Conservation (phyloP, 176 grass and related monocot species). For the Aegilops bicornis region DNA sequence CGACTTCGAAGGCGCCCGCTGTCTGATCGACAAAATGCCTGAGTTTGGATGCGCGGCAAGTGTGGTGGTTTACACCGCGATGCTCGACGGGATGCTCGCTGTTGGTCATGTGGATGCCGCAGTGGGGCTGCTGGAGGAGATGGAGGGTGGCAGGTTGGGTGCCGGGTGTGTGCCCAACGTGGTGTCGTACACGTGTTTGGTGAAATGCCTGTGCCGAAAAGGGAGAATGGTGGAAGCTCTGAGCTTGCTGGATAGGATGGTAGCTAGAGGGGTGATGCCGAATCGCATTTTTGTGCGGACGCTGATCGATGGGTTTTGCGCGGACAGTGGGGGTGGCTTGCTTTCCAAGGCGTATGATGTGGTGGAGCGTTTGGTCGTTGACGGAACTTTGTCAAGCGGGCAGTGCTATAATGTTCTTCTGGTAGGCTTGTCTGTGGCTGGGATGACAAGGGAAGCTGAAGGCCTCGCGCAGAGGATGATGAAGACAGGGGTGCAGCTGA, state of each 20-base stretch:
- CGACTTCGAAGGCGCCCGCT: slow-evolving; percentile 47
- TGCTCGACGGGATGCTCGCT: slow-evolving; percentile 70
- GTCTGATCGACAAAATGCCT: slow-evolving; percentile 59
- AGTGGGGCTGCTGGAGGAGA: slow-evolving; percentile 43
- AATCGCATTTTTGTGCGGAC: slow-evolving; percentile 64
- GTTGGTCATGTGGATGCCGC: slow-evolving; percentile 41
- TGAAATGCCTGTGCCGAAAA: slow-evolving; percentile 76
- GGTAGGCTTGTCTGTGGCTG: slow-evolving; percentile 46
- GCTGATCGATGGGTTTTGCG: slow-evolving; percentile 53
- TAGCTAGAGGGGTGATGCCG: slow-evolving; percentile 46
- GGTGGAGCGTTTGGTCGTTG: slow-evolving; percentile 53
- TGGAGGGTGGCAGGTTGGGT: slow-evolving; percentile 46
- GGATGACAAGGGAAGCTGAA: slow-evolving; percentile 48
- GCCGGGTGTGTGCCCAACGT: slow-evolving; percentile 50
- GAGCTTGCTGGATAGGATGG: slow-evolving; percentile 66
- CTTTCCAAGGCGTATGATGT: slow-evolving; percentile 27
- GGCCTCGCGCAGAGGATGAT: slow-evolving; percentile 52
- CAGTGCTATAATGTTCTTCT: slow-evolving; percentile 73
- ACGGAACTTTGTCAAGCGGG: slow-evolving; percentile 33
- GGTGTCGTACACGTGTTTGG: slow-evolving; percentile 89
- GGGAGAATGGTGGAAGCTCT: slow-evolving; percentile 44
- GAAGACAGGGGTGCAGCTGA: slow-evolving; percentile 57
- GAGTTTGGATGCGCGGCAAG: slow-evolving; percentile 54
- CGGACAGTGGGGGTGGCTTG: background rate
- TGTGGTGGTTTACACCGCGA: slow-evolving; percentile 58